Conservation (phyloP, 2,329 filamentous ascomycete species). For the Microdochium paspali region DNA sequence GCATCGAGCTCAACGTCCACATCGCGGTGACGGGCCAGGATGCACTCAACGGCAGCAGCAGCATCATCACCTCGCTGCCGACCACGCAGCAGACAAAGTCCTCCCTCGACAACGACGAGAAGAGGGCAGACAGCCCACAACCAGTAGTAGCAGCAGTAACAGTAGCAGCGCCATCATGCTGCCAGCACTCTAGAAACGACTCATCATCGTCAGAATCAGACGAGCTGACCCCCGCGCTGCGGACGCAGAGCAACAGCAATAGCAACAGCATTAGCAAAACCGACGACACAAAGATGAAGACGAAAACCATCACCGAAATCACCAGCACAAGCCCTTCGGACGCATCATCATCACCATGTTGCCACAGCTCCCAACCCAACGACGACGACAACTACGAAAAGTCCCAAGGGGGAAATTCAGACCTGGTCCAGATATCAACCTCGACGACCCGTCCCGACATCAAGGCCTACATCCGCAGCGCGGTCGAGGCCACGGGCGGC, state of each 20-base stretch:
- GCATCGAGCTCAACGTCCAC: constrained; percentile 40
- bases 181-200: neutral
- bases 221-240: neutral
- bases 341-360: neutral
- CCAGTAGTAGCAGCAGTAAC: constrained; percentile 5
- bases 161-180: neutral
- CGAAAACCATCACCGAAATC: neutral
- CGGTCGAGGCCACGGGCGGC: constrained; percentile 48
- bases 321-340: neutral
- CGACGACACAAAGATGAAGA: too few species aligned
- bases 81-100: constrained; percentile 5
- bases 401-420: too few species aligned
- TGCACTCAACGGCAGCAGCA: too few species aligned
- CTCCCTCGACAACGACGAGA: constrained; percentile 14
- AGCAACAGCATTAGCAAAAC: neutral
- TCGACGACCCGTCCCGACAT: constrained; percentile 40
- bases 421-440: constrained; percentile 27
- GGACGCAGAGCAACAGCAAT: neutral
- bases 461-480: constrained; percentile 36
- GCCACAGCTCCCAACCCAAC: neutral
- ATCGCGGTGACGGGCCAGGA: constrained; percentile 40
- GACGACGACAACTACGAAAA: neutral
- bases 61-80: constrained; percentile 7
- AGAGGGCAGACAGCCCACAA: constrained; percentile 6
- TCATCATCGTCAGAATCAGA: constrained; percentile 1